Conservation (phyloP, 257 asterid genomes). For the Capsicum chinense region DNA sequence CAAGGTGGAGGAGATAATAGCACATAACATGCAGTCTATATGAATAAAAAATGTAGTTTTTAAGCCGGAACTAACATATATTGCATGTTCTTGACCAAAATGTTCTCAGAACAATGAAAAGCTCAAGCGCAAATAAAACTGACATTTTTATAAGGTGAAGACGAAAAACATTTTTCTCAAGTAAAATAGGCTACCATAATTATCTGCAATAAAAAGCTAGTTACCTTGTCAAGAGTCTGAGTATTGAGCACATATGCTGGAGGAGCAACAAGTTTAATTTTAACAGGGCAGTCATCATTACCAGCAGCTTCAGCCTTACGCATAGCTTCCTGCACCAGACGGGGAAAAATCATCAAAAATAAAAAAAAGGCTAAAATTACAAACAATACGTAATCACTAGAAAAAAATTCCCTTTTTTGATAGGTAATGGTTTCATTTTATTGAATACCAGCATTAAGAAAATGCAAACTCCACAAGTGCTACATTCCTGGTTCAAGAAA, state of each 20-base stretch:
- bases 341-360: background rate
- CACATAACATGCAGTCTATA: background rate
- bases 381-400: background rate
- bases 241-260: constrained; percentile 96
- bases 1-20: background rate
- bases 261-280: constrained; percentile 97
- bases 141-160: background rate
- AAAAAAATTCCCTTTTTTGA: background rate
- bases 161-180: constrained; percentile 1
- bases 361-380: background rate
- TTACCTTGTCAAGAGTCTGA: constrained; percentile 97
- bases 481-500: background rate
- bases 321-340: constrained; percentile 77
- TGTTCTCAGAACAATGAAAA: background rate
- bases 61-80: background rate
- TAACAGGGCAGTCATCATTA: constrained; percentile 88
- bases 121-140: background rate
- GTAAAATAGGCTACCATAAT: constrained; percentile 4
- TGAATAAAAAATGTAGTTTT: background rate
- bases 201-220: background rate
- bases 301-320: constrained; percentile 99
- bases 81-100: constrained; percentile 13
- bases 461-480: constrained; percentile 13
- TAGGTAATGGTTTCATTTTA: background rate
- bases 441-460: background rate